These are phyloP conservation scores for Proliferodiscus dingleyae DNA, from an alignment of 2,329 filamentous ascomycete species.

Conservation along the genomic window DNA sequence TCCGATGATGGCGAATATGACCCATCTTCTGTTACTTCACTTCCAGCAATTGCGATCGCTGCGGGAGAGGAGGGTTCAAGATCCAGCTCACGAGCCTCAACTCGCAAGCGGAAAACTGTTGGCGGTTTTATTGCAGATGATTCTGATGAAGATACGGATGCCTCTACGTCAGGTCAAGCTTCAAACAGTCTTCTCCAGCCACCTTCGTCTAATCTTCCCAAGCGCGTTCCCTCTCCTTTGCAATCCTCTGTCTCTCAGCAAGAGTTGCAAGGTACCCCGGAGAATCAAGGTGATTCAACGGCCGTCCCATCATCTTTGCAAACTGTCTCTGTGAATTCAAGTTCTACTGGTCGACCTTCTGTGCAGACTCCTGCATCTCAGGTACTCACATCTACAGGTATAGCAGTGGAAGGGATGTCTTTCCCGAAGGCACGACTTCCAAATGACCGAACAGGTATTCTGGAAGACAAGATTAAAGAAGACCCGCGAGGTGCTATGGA, in stretches of 20 bases:
- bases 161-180: constrained; percentile 20
- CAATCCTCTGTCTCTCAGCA: constrained; percentile 27
- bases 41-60: constrained; percentile 27
- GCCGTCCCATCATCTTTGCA: constrained; percentile 17
- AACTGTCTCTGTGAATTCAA: constrained; percentile 25
- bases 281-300: constrained; percentile 29
- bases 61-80: constrained; percentile 27
- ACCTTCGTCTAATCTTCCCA: constrained; percentile 23
- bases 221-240: constrained; percentile 29
- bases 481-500: constrained; percentile 90
- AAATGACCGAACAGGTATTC: constrained; percentile 34
- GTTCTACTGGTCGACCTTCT: constrained; percentile 19
- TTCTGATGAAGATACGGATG: constrained; percentile 32
- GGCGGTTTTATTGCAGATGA: constrained; percentile 34
- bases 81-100: constrained; percentile 30
- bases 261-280: constrained; percentile 20
- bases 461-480: constrained; percentile 88
- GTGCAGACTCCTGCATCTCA: constrained; percentile 20
- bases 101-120: constrained; percentile 30
- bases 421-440: constrained; percentile 32
- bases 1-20: constrained; percentile 31
- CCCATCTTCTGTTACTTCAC: constrained; percentile 29
- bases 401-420: constrained; percentile 21
- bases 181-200: constrained; percentile 22
- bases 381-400: constrained; percentile 25